These are phyloP conservation scores for Sugiyamaella valdiviana DNA, from an alignment of 805 yeast species.

Conservation along the genomic window DNA sequence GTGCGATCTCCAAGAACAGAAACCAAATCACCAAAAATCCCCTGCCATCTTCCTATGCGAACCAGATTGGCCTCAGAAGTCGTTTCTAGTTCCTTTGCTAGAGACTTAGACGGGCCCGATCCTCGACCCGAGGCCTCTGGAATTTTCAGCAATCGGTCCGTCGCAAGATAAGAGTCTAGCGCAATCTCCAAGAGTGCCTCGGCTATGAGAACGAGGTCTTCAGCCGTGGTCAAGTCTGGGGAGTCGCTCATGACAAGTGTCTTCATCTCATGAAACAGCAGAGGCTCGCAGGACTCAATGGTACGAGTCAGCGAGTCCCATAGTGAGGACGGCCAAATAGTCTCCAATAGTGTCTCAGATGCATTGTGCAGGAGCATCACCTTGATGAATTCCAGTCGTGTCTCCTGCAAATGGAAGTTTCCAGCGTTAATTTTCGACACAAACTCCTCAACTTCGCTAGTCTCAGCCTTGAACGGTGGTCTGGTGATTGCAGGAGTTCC, in stretches of 20 bases:
- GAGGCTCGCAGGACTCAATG: conserved; percentile 23
- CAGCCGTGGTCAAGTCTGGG: not conserved
- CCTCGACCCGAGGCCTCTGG: conserved; percentile 1
- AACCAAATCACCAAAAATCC: conserved; percentile 14
- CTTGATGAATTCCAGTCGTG: conserved; percentile 32
- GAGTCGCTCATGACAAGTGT: not conserved
- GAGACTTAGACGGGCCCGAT: conserved; percentile 10
- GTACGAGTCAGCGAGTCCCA: conserved; percentile 32
- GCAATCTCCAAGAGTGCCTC: conserved; percentile 19
- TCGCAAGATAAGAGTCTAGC: conserved; percentile 18
- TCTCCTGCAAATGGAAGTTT: conserved; percentile 35
- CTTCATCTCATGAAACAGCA: conserved; percentile 15
- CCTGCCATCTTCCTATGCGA: conserved; percentile 19
- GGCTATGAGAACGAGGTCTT: not conserved
- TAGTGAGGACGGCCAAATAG: conserved; percentile 37
- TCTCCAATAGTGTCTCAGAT: conserved; percentile 28
- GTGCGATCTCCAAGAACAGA: conserved; percentile 2
- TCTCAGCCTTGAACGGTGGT: conserved; percentile 9
- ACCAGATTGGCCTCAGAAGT: not conserved
- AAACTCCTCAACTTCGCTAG: conserved; percentile 24
- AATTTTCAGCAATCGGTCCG: not conserved
- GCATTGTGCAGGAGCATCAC: conserved; percentile 7
- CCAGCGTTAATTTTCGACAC: conserved; percentile 27
- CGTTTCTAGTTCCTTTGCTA: conserved; percentile 13
- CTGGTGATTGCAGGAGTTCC: conserved; percentile 16